Base-by-base conservation (phyloP, 805 yeast genomes). In the Lipomyces japonicus region DNA sequence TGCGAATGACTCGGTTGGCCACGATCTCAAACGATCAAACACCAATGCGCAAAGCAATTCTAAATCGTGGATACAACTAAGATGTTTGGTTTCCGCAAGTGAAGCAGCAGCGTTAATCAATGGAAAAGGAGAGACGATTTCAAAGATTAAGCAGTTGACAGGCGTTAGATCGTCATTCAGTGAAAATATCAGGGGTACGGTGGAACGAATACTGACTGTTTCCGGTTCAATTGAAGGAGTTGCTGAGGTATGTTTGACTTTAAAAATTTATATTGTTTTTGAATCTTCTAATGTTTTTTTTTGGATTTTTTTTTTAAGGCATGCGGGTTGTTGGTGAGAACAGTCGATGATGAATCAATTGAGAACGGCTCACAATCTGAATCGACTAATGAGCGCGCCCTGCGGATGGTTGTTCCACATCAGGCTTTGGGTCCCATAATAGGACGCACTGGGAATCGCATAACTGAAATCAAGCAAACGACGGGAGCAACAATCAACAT, bases 101-200 rank as follows among this genome's bases (percentile, higher is more conserved):
- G 59, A 53, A 26, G 59, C 59, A n/a, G 53, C 53, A n/a, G 42
- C 51, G 25, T 19, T 55, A 40, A 52, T 53, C 12, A 58, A 53
- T 14, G 24, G 38, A 4, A 47, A 47, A 16, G 57, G 58, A 10
- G 51, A 46, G 24, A 44, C 30, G 4, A 48, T 53, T 7, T 25
- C 57, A 7, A 26, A 19, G 6, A 22, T 55, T 19, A 36, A 58
- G 21, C 32, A 39, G 31, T 9, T 6, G 9, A 41, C 48, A n/a
- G 51, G 53, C 4, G 57, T 48, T 37, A 35, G 55, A 32, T 41
- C 43, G 31, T 38, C 42, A 19, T 51, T 50, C 16, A 50, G 48
- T 21, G 59, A 55, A 3, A 44, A 51, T 16, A 32, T 43, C 24
- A 39, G 16, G 31, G 55, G 55, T 9, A 44, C 44, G 28, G 19